phyloP scores from a whole-genome alignment of 306 rosid species.

The Spatholobus suberectus region DNA sequence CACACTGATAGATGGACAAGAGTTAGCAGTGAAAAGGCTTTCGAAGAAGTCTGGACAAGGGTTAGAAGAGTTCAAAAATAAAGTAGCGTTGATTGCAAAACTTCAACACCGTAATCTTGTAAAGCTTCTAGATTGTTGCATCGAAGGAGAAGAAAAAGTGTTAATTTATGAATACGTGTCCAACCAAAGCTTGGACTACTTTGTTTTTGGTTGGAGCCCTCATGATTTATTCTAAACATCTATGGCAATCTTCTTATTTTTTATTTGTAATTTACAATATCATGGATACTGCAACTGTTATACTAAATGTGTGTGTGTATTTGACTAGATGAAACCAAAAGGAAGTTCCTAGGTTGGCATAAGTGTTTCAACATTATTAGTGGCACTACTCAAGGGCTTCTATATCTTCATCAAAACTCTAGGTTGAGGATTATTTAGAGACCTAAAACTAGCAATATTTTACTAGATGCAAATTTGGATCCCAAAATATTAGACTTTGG shows the following conservation, averaged over 20 bases:
- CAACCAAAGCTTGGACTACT: neutral
- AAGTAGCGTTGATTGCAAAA: neutral
- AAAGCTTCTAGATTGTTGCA: neutral
- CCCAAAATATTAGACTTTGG: too few relatives aligned
- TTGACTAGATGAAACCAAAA: too few relatives aligned
- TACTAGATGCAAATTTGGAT: too few relatives aligned
- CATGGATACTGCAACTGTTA: neutral
- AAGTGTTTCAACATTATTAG: too few relatives aligned
- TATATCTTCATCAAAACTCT: too few relatives aligned
- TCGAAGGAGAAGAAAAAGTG: neutral
- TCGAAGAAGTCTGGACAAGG: neutral
- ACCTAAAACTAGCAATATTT: too few relatives aligned
- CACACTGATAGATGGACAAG: neutral
- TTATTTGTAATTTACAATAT: neutral
- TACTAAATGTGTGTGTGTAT: too few relatives aligned
- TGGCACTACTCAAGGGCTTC: too few relatives aligned
- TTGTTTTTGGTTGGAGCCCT: neutral
- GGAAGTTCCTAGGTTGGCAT: too few relatives aligned
- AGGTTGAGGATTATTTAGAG: too few relatives aligned
- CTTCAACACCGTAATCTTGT: neutral
- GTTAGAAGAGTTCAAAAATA: neutral
- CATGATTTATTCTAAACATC: neutral
- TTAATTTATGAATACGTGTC: neutral
- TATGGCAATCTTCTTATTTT: neutral
- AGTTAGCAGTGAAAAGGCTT: neutral